Evolutionary conservation across 1,284 basidiomycete species (phyloP), one percentile per base, ranked within the genome.

Genomic region (Kwoniella shivajii): DNA sequence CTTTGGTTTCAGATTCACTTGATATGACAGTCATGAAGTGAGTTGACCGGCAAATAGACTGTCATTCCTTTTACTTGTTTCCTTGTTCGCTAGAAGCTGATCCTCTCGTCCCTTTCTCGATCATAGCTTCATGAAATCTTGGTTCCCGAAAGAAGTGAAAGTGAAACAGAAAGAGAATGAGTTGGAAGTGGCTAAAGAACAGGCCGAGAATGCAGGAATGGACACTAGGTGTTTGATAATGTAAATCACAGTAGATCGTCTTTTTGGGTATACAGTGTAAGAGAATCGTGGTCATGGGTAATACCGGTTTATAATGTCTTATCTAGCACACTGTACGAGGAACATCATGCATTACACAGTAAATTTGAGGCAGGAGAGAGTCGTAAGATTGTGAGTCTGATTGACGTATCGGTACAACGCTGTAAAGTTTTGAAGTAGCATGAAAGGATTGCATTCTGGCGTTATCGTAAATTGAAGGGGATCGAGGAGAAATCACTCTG

Each of bases 111-210:
- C 20, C 42, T 26, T 22, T 11, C 24, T 10, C 20, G 14, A n/a
- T 31, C n/a, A 22, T 38, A 74, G 71, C 64, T 94, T 92, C 67
- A 90, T 97, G 85, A 84, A 88, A 61, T 86, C 89, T 59, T 97
- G 92, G 92, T 97, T 98, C 76, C 92, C 94, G 0, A 74, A 85
- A 9, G 94, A 97, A 74, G 83, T 92, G 16, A 84, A 82, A 63
- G 83, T 83, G 67, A 96, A 97, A 75, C 80, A 87, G 43, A 83
- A 82, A 59, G 83, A 86, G 67, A 94, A 94, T 73, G 86, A 90
- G 71, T 80, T 79, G 42, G 93, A 96, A 70, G 85, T 88, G 0
- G 82, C 84, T 0, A 78, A 83, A 50, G 92, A 95, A 74, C 83
- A 90, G 65, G 69, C 89, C 22, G 77, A 82, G 57, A 87, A 88